Conservation (phyloP, 768 basidiomycete species). For the Multifurca ochricompacta region DNA sequence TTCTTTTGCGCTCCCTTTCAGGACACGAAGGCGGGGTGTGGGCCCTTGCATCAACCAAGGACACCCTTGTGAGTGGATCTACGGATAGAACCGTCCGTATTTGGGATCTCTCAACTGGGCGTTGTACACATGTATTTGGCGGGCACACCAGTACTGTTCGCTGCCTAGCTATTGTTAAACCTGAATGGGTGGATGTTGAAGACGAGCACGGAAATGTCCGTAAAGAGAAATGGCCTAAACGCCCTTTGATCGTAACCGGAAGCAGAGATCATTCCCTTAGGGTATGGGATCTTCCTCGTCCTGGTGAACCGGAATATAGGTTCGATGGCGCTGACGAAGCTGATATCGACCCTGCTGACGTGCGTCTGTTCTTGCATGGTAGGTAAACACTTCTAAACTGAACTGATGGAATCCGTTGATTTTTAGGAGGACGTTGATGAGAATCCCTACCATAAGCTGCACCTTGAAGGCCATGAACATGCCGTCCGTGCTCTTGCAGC, state of each 20-base stretch:
- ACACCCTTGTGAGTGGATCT: conserved; percentile 83
- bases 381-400: not conserved
- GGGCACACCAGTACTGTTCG: conserved; percentile 96
- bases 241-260: conserved; percentile 64
- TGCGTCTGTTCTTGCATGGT: conserved; percentile 20
- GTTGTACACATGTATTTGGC: conserved; percentile 88
- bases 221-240: conserved; percentile 68
- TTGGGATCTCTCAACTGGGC: conserved; percentile 75
- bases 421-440: conserved; percentile 54
- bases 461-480: conserved; percentile 83
- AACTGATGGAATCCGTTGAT: conserved; percentile 4
- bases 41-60: conserved; percentile 87
- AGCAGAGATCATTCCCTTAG: conserved; percentile 60
- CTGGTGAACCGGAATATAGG: conserved; percentile 69
- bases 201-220: conserved; percentile 50
- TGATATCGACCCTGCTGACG: conserved; percentile 51
- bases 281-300: conserved; percentile 59
- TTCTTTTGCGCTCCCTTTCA: conserved; percentile 61
- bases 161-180: conserved; percentile 93
- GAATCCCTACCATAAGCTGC: conserved; percentile 86
- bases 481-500: conserved; percentile 92
- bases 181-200: conserved; percentile 75
- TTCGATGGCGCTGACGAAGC: conserved; percentile 54
- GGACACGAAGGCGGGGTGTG: conserved; percentile 97
- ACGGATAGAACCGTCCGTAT: conserved; percentile 91